These are phyloP conservation scores for Termitomyces sp. DNA, from an alignment of 768 basidiomycete genomes.

Conservation along the genomic window DNA sequence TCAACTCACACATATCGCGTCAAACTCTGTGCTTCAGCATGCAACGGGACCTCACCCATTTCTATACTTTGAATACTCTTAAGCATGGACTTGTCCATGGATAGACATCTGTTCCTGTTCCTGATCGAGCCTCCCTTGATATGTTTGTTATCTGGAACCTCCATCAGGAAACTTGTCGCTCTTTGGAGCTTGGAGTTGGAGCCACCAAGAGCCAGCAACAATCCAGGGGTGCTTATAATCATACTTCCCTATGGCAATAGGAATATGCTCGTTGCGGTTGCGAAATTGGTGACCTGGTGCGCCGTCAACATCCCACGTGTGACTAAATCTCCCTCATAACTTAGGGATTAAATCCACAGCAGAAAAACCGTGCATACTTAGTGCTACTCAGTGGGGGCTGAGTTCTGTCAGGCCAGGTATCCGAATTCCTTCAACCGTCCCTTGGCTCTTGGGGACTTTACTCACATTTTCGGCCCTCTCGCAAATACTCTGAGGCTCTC, in stretches of 20 bases:
- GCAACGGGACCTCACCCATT: not conserved
- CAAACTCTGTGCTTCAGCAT: no score
- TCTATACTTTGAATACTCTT: not conserved
- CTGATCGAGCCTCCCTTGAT: constrained; percentile 15
- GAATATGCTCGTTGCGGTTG: constrained; percentile 1
- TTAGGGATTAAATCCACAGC: no score
- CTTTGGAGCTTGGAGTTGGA: constrained; percentile 2
- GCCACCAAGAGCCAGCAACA: no score
- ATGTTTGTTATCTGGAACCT: constrained; percentile 9
- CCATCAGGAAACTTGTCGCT: constrained; percentile 13
- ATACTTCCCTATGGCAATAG: constrained; percentile 3
- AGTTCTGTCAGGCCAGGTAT: not conserved
- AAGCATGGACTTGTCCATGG: not conserved
- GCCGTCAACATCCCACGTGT: not conserved
- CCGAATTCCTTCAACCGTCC: no score
- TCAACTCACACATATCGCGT: not conserved
- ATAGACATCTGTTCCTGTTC: constrained; percentile 13
- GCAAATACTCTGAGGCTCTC: not conserved
- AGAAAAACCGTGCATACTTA: not conserved
- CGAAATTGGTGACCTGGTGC: not conserved
- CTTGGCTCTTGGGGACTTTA: not conserved
- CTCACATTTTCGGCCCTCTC: not conserved
- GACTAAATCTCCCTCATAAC: no score
- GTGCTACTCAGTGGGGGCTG: no score
- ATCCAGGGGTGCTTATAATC: constrained; percentile 1